Evolutionary conservation across 164 flowering plant genomes (phyloP).

Genomic region (Nymphaea colorata): DNA sequence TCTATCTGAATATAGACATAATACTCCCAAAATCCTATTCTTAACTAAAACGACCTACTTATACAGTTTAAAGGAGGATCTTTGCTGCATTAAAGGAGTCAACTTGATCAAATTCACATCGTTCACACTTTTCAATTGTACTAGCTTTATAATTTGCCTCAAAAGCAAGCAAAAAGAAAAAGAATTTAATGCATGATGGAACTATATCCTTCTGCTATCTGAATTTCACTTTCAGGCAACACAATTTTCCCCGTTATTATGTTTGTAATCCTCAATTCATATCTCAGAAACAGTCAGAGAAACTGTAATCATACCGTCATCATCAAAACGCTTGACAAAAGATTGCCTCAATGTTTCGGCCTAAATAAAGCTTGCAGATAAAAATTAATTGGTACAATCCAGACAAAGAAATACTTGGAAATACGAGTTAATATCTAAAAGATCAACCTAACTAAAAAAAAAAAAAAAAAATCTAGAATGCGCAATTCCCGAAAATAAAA

Average conservation of each 20-base stretch:
- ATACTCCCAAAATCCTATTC: neutral
- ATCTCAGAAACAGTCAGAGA: neutral
- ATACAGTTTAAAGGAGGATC: too few relatives aligned
- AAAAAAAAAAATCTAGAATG: too few relatives aligned
- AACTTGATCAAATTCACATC: neutral
- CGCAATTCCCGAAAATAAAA: neutral
- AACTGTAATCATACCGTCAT: neutral
- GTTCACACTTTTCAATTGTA: neutral
- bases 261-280: neutral
- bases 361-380: neutral
- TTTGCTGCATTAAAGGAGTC: too few relatives aligned
- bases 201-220: neutral
- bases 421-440: neutral
- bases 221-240: neutral
- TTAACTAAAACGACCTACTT: too few relatives aligned
- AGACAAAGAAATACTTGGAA: neutral
- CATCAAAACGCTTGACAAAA: neutral
- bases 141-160: neutral
- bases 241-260: neutral
- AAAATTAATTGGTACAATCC: neutral
- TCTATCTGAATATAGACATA: too few relatives aligned
- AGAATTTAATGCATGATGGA: neutral
- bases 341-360: neutral
- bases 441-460: neutral
- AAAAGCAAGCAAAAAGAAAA: neutral